Evolutionary conservation across 2,329 filamentous ascomycete species (phyloP), one percentile per base, ranked within the genome.

Genomic region (Penicillium oxalicum): DNA sequence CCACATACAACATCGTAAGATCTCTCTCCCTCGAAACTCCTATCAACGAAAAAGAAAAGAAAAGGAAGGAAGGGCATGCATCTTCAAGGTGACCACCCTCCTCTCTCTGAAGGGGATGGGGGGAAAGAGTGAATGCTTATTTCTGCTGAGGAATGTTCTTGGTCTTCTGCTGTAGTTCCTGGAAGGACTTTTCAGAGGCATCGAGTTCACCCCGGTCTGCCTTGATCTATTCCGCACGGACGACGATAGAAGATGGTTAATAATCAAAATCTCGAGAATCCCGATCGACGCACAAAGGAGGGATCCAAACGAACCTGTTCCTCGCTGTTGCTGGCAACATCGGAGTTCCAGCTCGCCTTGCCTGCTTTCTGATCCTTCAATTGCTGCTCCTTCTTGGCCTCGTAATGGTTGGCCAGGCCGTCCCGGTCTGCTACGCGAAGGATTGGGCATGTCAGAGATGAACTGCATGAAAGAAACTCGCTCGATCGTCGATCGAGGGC

Each of bases 321-420:
- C 74, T 94, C 88, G 69, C 84, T 87, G 69, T 88, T 82, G 43
- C 83, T 87, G 3, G 88, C 87, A 43, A 94, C 75, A 66, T 86
- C 83, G 24, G 84, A 77, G 71, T 87, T 86, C 88, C 88, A 93
- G 64, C 88, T 78, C 45, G 77, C 84, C 65, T 81, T 77, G 52
- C 87, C 87, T 35, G 78, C 70, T 58, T 76, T 73, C 67, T 70
- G 67, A 50, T 68, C 68, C 52, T 70, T 66, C 50, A 79, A 48
- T 47, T 74, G 71, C n/a, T 84, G 81, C 51, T 88, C 79, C 74
- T 91, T 90, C 55, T 76, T 61, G 9, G 59, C 36, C 54, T 77
- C 76, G 53, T 75, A 75, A 58, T 73, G 61, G 4, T 69, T 56
- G 43, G 65, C 61, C 33, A 77, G 66, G 41, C 68, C 59, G 9